A percentile compares a stretch with the other conserved stretches of the same genome.
These are phyloP conservation scores for Trichodelitschia bisporula DNA, from an alignment of 495 filamentous ascomycete genomes.

Conservation along the genomic window DNA sequence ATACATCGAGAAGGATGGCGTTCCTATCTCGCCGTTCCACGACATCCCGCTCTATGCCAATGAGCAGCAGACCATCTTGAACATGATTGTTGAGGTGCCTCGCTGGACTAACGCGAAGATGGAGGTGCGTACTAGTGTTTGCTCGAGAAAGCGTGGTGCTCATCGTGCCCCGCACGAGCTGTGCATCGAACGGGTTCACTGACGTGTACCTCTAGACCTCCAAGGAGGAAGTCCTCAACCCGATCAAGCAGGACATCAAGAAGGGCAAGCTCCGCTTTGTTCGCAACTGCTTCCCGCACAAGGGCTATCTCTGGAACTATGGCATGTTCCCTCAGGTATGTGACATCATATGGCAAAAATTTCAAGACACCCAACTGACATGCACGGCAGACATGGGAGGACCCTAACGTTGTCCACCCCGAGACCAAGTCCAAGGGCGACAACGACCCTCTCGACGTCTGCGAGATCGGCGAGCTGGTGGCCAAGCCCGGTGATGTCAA, in stretches of 20 bases:
- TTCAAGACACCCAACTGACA: slow-evolving; percentile 2
- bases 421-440: slow-evolving; percentile 99
- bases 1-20: slow-evolving; percentile 93
- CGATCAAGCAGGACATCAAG: slow-evolving; percentile 84
- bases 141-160: background rate
- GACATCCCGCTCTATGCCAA: slow-evolving; percentile 97
- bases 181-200: background rate
- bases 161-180: background rate
- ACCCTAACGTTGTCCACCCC: slow-evolving; percentile 81
- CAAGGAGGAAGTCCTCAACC: slow-evolving; percentile 91
- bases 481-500: slow-evolving; percentile 89
- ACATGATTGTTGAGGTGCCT: slow-evolving; percentile 99
- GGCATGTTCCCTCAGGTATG: slow-evolving; percentile 91
- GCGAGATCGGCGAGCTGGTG: slow-evolving; percentile 97
- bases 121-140: slow-evolving; percentile 38
- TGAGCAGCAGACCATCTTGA: slow-evolving; percentile 71
- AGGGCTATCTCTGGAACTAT: slow-evolving; percentile 99
- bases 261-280: slow-evolving; percentile 90
- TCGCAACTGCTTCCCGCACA: slow-evolving; percentile 99
- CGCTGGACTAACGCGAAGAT: slow-evolving; percentile 99
- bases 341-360: slow-evolving; percentile 1
- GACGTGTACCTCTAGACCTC: slow-evolving; percentile 38
- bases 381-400: slow-evolving; percentile 72
- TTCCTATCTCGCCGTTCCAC: slow-evolving; percentile 86
- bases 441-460: slow-evolving; percentile 97